Evolutionary conservation across 805 yeast species (phyloP).

Genomic region (Teunomyces gatunensis): DNA sequence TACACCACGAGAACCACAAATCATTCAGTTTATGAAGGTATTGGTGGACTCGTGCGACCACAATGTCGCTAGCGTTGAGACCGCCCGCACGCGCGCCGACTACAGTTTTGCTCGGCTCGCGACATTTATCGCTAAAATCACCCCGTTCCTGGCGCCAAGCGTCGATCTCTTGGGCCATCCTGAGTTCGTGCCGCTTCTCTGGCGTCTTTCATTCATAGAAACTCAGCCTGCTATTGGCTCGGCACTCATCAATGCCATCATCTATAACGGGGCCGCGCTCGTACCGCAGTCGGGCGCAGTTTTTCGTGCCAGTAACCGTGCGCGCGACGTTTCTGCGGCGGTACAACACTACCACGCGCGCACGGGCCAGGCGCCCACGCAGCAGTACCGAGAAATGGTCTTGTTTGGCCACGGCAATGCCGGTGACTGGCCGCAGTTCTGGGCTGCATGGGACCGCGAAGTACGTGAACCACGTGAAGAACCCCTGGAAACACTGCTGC

Average conservation of each 20-base stretch:
- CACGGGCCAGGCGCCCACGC: constrained; percentile 9
- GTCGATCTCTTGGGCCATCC: constrained; percentile 24
- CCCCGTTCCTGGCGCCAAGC: constrained; percentile 22
- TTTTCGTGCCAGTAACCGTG: constrained; percentile 24
- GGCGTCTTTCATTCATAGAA: constrained; percentile 27
- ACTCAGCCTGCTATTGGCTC: constrained; percentile 19
- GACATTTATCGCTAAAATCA: constrained; percentile 23
- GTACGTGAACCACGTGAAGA: constrained; percentile 26
- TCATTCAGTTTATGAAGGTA: constrained; percentile 28
- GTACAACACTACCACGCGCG: constrained; percentile 19
- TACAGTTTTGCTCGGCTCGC: constrained; percentile 23
- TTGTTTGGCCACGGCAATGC: constrained; percentile 39
- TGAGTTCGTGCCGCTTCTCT: constrained; percentile 32
- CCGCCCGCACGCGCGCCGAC: constrained; percentile 14
- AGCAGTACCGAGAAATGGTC: constrained; percentile 30
- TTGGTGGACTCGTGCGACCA: constrained; percentile 33
- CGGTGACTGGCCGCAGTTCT: constrained; percentile 36
- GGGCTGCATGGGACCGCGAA: constrained; percentile 35
- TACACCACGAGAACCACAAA: constrained; percentile 24
- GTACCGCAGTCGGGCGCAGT: constrained; percentile 3
- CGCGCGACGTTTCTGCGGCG: constrained; percentile 29
- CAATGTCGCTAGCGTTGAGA: no score
- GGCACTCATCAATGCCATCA: constrained; percentile 20
- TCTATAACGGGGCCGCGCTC: constrained; percentile 13
- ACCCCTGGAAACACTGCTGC: not conserved